Conservation (phyloP, 257 asterid species). For the Rhazya stricta region DNA sequence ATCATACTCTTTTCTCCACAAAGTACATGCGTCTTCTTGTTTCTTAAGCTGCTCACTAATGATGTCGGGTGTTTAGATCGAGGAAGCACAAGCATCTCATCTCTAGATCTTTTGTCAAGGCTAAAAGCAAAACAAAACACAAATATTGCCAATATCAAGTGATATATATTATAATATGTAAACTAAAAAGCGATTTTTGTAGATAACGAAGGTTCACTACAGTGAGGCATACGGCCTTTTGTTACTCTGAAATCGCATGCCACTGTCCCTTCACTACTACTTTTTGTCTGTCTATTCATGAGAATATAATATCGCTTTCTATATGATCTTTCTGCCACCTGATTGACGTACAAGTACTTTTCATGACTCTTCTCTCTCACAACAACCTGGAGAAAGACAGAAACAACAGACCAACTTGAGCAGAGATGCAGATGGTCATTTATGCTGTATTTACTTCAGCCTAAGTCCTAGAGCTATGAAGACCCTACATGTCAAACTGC, state of each 20-base stretch:
- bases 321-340: neutral
- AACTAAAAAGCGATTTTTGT: too few species aligned
- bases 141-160: too few species aligned
- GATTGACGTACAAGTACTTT: neutral
- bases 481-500: too few species aligned
- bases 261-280: neutral
- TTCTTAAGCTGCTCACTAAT: conserved; percentile 1
- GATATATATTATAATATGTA: too few species aligned
- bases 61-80: neutral
- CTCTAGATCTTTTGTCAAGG: neutral
- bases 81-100: neutral
- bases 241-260: neutral
- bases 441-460: too few species aligned
- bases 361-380: neutral
- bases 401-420: neutral
- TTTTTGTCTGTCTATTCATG: neutral
- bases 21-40: conserved; percentile 5
- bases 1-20: neutral
- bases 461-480: too few species aligned
- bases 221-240: neutral
- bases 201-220: too few species aligned
- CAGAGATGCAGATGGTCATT: too few species aligned
- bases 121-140: neutral
- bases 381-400: neutral
- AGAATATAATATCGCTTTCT: neutral